Evolutionary conservation across 2,329 filamentous ascomycete species (phyloP).

Genomic region (Pyricularia sp.): DNA sequence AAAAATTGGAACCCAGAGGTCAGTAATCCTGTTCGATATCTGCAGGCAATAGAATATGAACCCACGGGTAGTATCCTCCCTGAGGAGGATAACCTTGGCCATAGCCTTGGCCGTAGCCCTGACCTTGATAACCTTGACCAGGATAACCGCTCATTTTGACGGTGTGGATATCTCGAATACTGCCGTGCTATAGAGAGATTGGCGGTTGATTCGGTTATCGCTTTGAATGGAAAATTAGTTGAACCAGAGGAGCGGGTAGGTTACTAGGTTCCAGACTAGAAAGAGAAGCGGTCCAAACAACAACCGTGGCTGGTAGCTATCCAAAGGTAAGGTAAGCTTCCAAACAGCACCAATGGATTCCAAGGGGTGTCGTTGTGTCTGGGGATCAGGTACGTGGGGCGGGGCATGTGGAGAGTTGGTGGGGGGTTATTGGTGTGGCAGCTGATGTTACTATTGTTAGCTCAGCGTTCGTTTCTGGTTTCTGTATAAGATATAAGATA

Average conservation of each 20-base stretch:
- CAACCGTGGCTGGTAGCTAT: background rate
- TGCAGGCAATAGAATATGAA: background rate
- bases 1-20: background rate
- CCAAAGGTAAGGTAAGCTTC: background rate
- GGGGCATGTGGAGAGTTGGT: background rate
- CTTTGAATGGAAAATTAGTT: background rate
- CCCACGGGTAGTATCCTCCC: background rate
- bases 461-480: background rate
- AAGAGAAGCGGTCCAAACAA: background rate
- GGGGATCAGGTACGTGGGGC: background rate
- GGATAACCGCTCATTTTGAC: background rate
- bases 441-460: background rate
- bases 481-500: too few species aligned
- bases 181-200: background rate
- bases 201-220: background rate
- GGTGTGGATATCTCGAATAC: background rate
- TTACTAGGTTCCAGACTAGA: background rate
- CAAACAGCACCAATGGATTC: background rate
- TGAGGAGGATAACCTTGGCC: constrained; percentile 3
- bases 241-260: background rate
- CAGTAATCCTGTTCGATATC: background rate
- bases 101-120: constrained; percentile 4
- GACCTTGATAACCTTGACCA: background rate
- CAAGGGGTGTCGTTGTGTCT: background rate
- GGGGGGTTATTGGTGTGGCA: background rate